These are phyloP conservation scores for Lichtheimia hyalospora DNA, from an alignment of 371 early-diverging fungal species.

Conservation along the genomic window DNA sequence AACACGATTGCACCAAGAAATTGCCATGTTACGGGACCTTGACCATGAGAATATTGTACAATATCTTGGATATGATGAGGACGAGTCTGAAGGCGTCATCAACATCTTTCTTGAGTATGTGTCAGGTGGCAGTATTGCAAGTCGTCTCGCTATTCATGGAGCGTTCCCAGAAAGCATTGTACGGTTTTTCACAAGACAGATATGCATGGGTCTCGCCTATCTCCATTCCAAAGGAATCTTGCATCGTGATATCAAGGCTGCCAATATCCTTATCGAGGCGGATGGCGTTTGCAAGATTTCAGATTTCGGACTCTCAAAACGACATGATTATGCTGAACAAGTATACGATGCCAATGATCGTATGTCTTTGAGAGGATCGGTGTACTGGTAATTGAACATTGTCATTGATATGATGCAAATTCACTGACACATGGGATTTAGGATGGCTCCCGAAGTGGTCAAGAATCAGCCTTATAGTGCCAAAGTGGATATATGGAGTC, in stretches of 20 bases:
- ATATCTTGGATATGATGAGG: slow-evolving; percentile 72
- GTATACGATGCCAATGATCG: slow-evolving; percentile 34
- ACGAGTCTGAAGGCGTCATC: slow-evolving; percentile 60
- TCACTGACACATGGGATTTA: slow-evolving; percentile 60
- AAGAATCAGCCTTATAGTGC: slow-evolving; percentile 70
- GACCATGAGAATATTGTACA: slow-evolving; percentile 84
- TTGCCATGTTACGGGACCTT: slow-evolving; percentile 80
- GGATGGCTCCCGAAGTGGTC: slow-evolving; percentile 95
- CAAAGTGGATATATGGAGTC: slow-evolving; percentile 86
- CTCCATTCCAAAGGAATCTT: slow-evolving; percentile 89
- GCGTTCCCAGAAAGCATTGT: slow-evolving; percentile 73
- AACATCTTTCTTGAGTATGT: slow-evolving; percentile 94
- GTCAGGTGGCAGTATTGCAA: slow-evolving; percentile 79
- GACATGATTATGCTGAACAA: slow-evolving; percentile 50
- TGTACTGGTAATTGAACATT: slow-evolving; percentile 15
- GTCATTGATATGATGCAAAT: no score
- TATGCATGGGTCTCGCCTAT: slow-evolving; percentile 81
- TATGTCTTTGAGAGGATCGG: slow-evolving; percentile 18
- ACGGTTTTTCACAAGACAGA: slow-evolving; percentile 82
- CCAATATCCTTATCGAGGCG: slow-evolving; percentile 84
- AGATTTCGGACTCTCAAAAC: slow-evolving; percentile 97
- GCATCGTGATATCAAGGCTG: slow-evolving; percentile 95
- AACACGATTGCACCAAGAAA: slow-evolving; percentile 67
- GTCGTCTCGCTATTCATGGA: slow-evolving; percentile 65
- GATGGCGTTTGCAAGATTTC: slow-evolving; percentile 93